Base-by-base conservation (phyloP, 352 stramenopile species). In the Phytophthora citrophthora region DNA sequence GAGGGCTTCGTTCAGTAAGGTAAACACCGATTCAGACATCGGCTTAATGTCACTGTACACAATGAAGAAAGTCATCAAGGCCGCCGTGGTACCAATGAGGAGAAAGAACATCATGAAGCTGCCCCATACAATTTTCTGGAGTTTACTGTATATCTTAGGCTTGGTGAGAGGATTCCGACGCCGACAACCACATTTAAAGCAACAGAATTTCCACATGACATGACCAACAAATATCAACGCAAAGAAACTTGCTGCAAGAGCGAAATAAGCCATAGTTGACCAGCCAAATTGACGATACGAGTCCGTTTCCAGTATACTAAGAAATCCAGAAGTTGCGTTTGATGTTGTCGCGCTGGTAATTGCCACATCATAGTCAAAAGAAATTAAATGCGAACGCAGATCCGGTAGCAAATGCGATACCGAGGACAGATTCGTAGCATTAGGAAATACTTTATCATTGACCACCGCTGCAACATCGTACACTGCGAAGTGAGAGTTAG, bases 261-360 rank as follows among this genome's bases (percentile, higher is more conserved):
- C 34, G 11, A 69, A 72, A 34, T 73, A 86, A 3, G 53, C 51
- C 36, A 53, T 71, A 4, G 45, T 68, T 5, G 67, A 49, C 77
- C 78, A 90, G 13, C 59, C 73, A 34, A 70, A 88, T 52, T 90
- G 81, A 1, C 69, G 72, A 29, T 90, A 90, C 2, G 68, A 72
- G 6, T 34, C 61, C 5, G 41, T 56, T 50, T 68, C 63, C 16
- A 86, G 29, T 0, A 78, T 49, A 2, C 56, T 48, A 0, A 77
- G 20, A 2, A 85, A 38, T 5, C 45, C 60, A 43, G 61, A 38
- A 7, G 29, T 61, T 1, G 20, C 32, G 18, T 29, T 18, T 10
- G 44, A 15, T 27, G 32, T 32, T 24, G 34, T 16, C n/a, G 39
- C 56, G 43, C 32, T 63, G 31, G 36, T 20, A 8, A 85, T 72